Conservation (phyloP, 2,329 filamentous ascomycete species). For the Waltergamsia citrina region DNA sequence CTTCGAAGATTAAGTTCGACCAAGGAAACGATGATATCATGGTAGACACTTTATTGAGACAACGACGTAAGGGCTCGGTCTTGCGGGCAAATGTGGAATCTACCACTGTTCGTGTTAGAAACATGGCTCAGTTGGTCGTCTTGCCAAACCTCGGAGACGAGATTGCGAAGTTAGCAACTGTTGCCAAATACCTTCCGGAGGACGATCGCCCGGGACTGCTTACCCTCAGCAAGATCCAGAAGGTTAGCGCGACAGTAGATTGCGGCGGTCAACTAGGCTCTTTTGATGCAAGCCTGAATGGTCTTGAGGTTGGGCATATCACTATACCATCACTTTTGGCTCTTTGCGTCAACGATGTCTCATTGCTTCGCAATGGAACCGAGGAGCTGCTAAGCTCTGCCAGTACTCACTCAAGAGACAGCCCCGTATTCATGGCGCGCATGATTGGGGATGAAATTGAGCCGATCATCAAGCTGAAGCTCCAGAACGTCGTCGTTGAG, state of each 20-base stretch:
- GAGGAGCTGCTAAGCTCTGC: constrained; percentile 62
- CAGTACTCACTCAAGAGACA: constrained; percentile 15
- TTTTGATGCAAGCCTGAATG: constrained; percentile 45
- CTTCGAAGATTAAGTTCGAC: constrained; percentile 80
- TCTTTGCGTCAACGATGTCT: constrained; percentile 57
- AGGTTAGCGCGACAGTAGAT: constrained; percentile 50
- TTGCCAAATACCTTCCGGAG: constrained; percentile 90
- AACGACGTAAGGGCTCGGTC: constrained; percentile 78
- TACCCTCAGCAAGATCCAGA: constrained; percentile 59
- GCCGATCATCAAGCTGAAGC: constrained; percentile 77
- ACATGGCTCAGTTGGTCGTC: constrained; percentile 54
- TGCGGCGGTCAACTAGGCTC: constrained; percentile 61
- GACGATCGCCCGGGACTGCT: constrained; percentile 88
- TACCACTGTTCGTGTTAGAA: constrained; percentile 51
- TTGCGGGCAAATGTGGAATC: constrained; percentile 60
- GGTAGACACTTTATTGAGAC: constrained; percentile 80
- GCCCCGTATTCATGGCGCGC: constrained; percentile 67
- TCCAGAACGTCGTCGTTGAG: constrained; percentile 78
- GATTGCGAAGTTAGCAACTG: constrained; percentile 70
- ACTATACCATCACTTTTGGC: constrained; percentile 76
- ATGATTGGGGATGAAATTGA: constrained; percentile 94
- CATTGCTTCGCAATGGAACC: constrained; percentile 51
- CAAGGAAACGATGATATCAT: constrained; percentile 88
- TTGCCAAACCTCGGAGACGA: constrained; percentile 70
- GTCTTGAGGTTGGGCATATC: constrained; percentile 70